Evolutionary conservation across 306 rosid genomes (phyloP), one percentile per base, ranked within the genome.

Genomic region (Corylus heterophylla): DNA sequence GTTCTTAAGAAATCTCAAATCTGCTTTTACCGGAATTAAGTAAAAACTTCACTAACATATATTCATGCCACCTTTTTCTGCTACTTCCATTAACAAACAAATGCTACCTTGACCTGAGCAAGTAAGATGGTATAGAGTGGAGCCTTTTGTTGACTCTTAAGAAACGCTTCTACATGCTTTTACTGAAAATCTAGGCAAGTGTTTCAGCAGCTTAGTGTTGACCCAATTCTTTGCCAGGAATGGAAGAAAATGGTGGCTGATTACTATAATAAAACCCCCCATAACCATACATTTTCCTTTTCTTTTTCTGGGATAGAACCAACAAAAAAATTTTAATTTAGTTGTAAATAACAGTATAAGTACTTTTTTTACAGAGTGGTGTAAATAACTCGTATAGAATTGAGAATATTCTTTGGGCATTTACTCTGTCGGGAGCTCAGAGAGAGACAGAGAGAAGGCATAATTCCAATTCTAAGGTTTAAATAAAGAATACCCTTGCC

Each of bases 341-440:
- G 45, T 42, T 42, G 45, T 42, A 42, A 29, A 76, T 13, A 14
- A 7, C 22, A 8, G 11, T 27, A 27, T 3, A 49, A 42, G 8
- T 42, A 6, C 1, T 9, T 9, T 51, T 39, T 45, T 80, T 25
- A 42, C 45, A 42, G 45, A 55, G 39, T 73, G 69, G 69, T 76
- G 69, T 51, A 63, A 7, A 6, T 1, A 42, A 42, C 45, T 42
- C 45, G 8, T 5, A 42, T 42, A 49, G 54, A 27, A 54, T 42
- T 42, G 42, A 56, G 86, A 84, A 88, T 87, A 85, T 87, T 82
- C 89, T 67, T 69, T 39, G 62, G 69, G 62, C 76, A 55, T 81
- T 64, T 67, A 50, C 59, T 61, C 47, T 59, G 50, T 76, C 68
- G 22, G 58, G 42, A 50, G 71, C 22, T 3, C 2, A 35, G 12